Percentiles rank a stretch among this genome's conserved stretches.
Evolutionary conservation across 177 flowering plant genomes (phyloP).

Genomic region (Vitis hybrid): DNA sequence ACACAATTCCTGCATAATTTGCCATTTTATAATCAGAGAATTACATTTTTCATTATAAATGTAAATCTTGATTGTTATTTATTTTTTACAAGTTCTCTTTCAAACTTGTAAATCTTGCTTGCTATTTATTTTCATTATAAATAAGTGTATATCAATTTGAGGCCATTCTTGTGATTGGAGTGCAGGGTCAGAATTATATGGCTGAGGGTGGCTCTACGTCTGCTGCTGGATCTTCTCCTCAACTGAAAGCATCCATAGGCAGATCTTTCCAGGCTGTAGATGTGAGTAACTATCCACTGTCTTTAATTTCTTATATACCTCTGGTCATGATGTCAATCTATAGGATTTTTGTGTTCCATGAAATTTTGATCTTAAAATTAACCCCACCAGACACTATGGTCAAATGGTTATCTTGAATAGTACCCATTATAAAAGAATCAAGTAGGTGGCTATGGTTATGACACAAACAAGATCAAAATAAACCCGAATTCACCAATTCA

Average conservation of each 20-base stretch:
- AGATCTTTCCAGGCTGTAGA: slow-evolving; percentile 40
- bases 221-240: slow-evolving; percentile 36
- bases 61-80: no score
- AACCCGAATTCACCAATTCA: no score
- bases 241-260: slow-evolving; percentile 30
- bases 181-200: slow-evolving; percentile 25
- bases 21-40: no score
- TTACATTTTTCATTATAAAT: no score
- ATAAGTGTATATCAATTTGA: not conserved
- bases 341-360: not conserved
- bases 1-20: no score
- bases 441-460: no score
- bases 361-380: no score
- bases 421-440: no score
- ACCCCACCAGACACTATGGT: no score
- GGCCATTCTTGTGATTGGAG: not conserved
- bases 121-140: not conserved
- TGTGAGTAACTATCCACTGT: slow-evolving; percentile 25
- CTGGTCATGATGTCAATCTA: not conserved
- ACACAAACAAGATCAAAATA: no score
- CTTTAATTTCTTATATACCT: not conserved
- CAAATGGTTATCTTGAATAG: no score
- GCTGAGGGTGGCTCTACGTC: slow-evolving; percentile 33
- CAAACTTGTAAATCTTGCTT: not conserved
- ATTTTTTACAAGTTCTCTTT: no score